phyloP scores from a whole-genome alignment of 768 basidiomycete species.

The Pleurotus ostreatus region DNA sequence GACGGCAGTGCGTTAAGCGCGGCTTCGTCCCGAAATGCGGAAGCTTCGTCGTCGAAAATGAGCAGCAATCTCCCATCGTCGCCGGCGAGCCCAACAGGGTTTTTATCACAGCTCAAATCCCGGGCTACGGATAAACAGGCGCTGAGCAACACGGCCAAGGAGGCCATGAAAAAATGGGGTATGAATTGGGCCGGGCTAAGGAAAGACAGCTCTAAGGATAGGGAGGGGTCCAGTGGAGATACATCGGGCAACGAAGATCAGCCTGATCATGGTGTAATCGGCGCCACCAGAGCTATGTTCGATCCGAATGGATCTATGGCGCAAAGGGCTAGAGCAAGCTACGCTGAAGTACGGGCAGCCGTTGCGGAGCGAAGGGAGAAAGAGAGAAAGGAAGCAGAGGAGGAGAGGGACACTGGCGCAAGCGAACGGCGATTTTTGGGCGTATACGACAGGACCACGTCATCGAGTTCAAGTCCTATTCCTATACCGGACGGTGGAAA shows the following conservation, averaged over 20 bases:
- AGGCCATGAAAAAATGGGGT: slow-evolving; percentile 91
- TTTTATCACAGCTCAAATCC: slow-evolving; percentile 77
- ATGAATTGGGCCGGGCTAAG: slow-evolving; percentile 70
- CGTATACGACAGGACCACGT: not conserved
- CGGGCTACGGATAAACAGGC: slow-evolving; percentile 83
- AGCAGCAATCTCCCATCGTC: slow-evolving; percentile 26
- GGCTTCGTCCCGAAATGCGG: not conserved
- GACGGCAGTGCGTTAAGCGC: slow-evolving; percentile 6
- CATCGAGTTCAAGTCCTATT: slow-evolving; percentile 15
- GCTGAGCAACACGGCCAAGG: slow-evolving; percentile 78
- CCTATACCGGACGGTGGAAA: slow-evolving; percentile 15
- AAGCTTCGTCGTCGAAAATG: not conserved
- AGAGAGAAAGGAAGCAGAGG: slow-evolving; percentile 21
- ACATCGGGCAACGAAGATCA: slow-evolving; percentile 30
- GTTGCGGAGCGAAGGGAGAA: slow-evolving; percentile 62
- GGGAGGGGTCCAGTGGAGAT: slow-evolving; percentile 13
- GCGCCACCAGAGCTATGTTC: slow-evolving; percentile 21
- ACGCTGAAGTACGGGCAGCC: slow-evolving; percentile 74
- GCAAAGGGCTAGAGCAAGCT: slow-evolving; percentile 50
- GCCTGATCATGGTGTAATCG: slow-evolving; percentile 36
- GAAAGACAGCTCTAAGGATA: slow-evolving; percentile 40
- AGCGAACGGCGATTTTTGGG: slow-evolving; percentile 17
- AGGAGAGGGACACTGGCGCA: slow-evolving; percentile 11
- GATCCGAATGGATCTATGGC: slow-evolving; percentile 22
- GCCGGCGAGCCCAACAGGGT: slow-evolving; percentile 46